Percentiles rank a stretch among this genome's conserved stretches.
phyloP scores from a whole-genome alignment of 345 rosid species.

The Brassica rapa region DNA sequence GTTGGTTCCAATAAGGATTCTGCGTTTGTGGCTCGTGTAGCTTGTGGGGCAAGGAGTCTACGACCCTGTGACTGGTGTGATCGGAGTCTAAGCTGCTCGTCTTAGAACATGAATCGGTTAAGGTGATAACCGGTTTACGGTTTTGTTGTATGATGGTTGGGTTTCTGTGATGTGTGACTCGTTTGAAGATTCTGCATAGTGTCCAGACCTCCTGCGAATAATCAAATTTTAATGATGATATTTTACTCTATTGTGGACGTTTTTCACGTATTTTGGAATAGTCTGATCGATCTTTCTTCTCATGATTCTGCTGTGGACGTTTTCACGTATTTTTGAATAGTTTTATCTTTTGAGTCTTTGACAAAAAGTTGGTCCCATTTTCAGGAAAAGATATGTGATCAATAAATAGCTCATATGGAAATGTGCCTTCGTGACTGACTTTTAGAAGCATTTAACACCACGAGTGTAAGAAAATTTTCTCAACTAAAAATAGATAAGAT shows the following conservation, averaged over 20 bases:
- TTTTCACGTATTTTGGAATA: neutral
- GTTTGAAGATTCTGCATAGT: constrained; percentile 73
- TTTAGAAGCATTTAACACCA: neutral
- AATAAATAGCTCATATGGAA: neutral
- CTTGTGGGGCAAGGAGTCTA: constrained; percentile 38
- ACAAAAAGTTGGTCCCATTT: constrained; percentile 13
- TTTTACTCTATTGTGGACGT: neutral
- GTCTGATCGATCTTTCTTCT: neutral
- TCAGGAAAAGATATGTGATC: constrained; percentile 1
- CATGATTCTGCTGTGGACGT: neutral
- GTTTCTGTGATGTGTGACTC: constrained; percentile 44
- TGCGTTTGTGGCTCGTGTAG: constrained; percentile 30
- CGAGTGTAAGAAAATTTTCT: neutral
- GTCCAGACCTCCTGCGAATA: constrained; percentile 82
- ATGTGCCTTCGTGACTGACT: neutral
- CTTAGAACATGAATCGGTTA: constrained; percentile 49
- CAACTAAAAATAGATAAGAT: neutral
- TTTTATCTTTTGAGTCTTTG: neutral
- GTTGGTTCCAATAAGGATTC: constrained; percentile 30
- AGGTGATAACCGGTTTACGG: constrained; percentile 37
- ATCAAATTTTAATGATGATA: neutral
- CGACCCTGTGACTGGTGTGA: constrained; percentile 39
- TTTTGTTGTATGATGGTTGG: constrained; percentile 27
- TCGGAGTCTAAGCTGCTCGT: constrained; percentile 63
- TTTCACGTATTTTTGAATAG: neutral